A percentile compares a stretch with the other conserved stretches of the same genome.
Conservation (phyloP, 1,139 yeast genomes). For the Saccharomyces hybrid region DNA sequence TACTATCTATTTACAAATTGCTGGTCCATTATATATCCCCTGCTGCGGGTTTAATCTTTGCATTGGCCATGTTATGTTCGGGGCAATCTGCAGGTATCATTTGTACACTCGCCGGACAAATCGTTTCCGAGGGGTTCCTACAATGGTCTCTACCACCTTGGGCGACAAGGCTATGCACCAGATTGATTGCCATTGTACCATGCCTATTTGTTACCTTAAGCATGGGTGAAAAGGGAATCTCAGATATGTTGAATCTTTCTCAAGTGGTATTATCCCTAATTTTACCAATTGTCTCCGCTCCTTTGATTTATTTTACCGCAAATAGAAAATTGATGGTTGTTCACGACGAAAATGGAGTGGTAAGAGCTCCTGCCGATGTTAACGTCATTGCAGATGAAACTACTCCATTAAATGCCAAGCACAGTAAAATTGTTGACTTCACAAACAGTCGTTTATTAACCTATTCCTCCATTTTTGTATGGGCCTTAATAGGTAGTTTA, state of each 20-base stretch:
- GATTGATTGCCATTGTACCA: conserved; percentile 81
- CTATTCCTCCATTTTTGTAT: conserved; percentile 50
- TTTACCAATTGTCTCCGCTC: conserved; percentile 86
- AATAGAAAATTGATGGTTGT: conserved; percentile 73
- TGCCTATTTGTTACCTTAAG: conserved; percentile 71
- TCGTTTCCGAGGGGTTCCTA: conserved; percentile 90
- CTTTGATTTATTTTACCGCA: conserved; percentile 77
- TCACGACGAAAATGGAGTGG: conserved; percentile 26
- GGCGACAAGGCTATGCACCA: conserved; percentile 71
- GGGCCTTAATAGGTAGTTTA: conserved; percentile 64
- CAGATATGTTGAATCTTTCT: conserved; percentile 70
- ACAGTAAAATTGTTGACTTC: conserved; percentile 38
- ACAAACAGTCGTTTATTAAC: conserved; percentile 60
- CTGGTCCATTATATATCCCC: conserved; percentile 67
- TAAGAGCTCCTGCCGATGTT: conserved; percentile 13
- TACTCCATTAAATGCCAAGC: conserved; percentile 18
- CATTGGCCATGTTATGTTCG: conserved; percentile 84
- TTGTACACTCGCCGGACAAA: conserved; percentile 96
- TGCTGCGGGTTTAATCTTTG: conserved; percentile 91
- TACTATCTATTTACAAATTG: conserved; percentile 75
- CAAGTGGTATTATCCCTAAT: conserved; percentile 83
- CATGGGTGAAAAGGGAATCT: conserved; percentile 81
- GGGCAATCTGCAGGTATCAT: conserved; percentile 98
- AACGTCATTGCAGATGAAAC: conserved; percentile 14
- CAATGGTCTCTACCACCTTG: conserved; percentile 84